Evolutionary conservation across 2,329 filamentous ascomycete species (phyloP).

Genomic region (Venturia oleaginea): DNA sequence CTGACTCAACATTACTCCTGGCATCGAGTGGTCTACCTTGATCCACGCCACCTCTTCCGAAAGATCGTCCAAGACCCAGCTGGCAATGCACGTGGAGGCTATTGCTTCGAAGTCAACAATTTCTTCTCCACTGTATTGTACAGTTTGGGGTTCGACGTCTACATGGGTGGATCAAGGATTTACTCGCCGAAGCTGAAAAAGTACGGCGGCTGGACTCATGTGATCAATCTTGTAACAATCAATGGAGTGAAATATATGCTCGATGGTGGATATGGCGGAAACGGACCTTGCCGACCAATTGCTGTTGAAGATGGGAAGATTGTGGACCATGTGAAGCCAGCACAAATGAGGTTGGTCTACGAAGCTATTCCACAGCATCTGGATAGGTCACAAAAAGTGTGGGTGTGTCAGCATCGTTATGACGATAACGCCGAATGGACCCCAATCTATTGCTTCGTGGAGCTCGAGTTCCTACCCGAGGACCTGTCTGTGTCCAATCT

Average conservation of each 20-base stretch:
- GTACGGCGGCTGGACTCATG: slow-evolving; percentile 26
- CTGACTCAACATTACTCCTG: slow-evolving; percentile 41
- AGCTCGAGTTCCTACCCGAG: slow-evolving; percentile 51
- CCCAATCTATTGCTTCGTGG: slow-evolving; percentile 55
- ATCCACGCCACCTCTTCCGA: slow-evolving; percentile 41
- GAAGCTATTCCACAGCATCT: slow-evolving; percentile 24
- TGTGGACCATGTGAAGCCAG: slow-evolving; percentile 13
- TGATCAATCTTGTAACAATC: slow-evolving; percentile 37
- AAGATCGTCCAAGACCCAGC: slow-evolving; percentile 39
- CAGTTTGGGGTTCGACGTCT: slow-evolving; percentile 41
- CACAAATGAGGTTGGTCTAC: slow-evolving; percentile 12
- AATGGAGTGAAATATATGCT: slow-evolving; percentile 27
- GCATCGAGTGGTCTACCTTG: slow-evolving; percentile 35
- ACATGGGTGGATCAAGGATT: slow-evolving; percentile 22
- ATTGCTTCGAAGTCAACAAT: slow-evolving; percentile 52
- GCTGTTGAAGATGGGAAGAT: slow-evolving; percentile 16
- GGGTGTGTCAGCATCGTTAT: slow-evolving; percentile 27
- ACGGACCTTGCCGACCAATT: slow-evolving; percentile 26
- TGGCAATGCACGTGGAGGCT: slow-evolving; percentile 40
- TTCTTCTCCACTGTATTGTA: slow-evolving; percentile 44
- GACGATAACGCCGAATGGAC: slow-evolving; percentile 41
- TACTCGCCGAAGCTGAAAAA: background rate
- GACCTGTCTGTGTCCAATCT: slow-evolving; percentile 56
- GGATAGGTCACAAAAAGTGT: slow-evolving; percentile 30
- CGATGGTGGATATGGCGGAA: slow-evolving; percentile 35